These are phyloP conservation scores for Neolentinus lepideus DNA, from an alignment of 1,284 basidiomycete genomes.

Conservation along the genomic window DNA sequence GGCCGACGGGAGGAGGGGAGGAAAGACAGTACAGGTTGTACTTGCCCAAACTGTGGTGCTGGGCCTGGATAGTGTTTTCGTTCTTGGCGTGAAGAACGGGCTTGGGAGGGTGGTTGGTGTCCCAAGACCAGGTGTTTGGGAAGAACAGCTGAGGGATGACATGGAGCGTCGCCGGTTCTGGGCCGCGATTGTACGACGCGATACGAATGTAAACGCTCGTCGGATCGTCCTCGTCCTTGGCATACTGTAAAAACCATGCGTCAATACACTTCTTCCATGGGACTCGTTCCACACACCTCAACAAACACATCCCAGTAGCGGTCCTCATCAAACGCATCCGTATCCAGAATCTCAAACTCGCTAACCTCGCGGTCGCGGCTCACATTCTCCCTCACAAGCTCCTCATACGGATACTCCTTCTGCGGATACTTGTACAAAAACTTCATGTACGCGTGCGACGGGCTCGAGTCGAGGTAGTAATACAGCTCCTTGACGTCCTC, in stretches of 20 bases:
- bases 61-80: slow-evolving; percentile 63
- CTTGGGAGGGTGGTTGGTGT: slow-evolving; percentile 72
- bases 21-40: slow-evolving; percentile 87
- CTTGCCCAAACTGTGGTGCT: slow-evolving; percentile 69
- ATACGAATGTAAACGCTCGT: slow-evolving; percentile 90
- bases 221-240: slow-evolving; percentile 91
- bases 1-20: slow-evolving; percentile 69
- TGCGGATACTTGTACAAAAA: slow-evolving; percentile 98
- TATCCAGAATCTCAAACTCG: slow-evolving; percentile 93
- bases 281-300: slow-evolving; percentile 52
- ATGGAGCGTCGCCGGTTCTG: slow-evolving; percentile 92
- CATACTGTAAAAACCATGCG: slow-evolving; percentile 56
- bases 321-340: slow-evolving; percentile 88
- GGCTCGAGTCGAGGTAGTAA: slow-evolving; percentile 97
- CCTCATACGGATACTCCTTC: slow-evolving; percentile 86
- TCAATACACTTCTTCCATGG: neutral
- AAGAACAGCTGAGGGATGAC: slow-evolving; percentile 96
- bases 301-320: slow-evolving; percentile 98
- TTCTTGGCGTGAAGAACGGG: slow-evolving; percentile 60
- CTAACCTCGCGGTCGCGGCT: slow-evolving; percentile 79
- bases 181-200: slow-evolving; percentile 94
- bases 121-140: slow-evolving; percentile 98
- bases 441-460: slow-evolving; percentile 99
- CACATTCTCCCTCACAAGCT: slow-evolving; percentile 82
- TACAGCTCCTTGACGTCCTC: slow-evolving; percentile 99